These are phyloP conservation scores for Cercis canadensis DNA, from an alignment of 306 rosid species.

Conservation along the genomic window DNA sequence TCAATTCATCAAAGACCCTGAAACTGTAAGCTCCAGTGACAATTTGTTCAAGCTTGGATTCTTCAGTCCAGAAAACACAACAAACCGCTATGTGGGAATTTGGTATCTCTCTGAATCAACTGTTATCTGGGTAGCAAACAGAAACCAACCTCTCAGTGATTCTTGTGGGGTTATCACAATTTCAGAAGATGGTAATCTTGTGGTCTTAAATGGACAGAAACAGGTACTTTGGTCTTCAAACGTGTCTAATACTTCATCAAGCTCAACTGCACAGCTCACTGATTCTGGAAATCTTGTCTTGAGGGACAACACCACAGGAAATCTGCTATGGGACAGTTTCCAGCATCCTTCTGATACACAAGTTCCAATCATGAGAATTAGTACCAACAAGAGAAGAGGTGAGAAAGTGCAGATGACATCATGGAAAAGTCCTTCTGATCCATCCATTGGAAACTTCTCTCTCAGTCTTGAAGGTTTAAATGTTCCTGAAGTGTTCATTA, in stretches of 20 bases:
- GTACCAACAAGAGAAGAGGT: background rate
- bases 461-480: background rate
- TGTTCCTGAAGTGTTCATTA: constrained; percentile 13
- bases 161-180: constrained; percentile 24
- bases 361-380: constrained; percentile 9
- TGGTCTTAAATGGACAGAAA: constrained; percentile 30
- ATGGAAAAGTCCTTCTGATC: constrained; percentile 33
- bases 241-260: constrained; percentile 12
- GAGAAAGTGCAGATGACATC: background rate
- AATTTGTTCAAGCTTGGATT: constrained; percentile 37
- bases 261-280: constrained; percentile 24
- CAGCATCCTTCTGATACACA: constrained; percentile 28
- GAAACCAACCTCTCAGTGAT: constrained; percentile 31
- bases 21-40: background rate
- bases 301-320: background rate
- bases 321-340: constrained; percentile 38
- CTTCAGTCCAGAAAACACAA: constrained; percentile 33
- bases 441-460: constrained; percentile 24
- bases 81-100: constrained; percentile 32
- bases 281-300: constrained; percentile 44
- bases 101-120: constrained; percentile 24
- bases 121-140: constrained; percentile 43
- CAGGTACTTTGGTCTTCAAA: constrained; percentile 31
- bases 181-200: constrained; percentile 30
- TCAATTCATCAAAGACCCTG: background rate